Percentiles rank a stretch among this genome's conserved stretches.
phyloP scores from a whole-genome alignment of 192 early-diverging fungal species.

The Funneliformis mosseae region DNA sequence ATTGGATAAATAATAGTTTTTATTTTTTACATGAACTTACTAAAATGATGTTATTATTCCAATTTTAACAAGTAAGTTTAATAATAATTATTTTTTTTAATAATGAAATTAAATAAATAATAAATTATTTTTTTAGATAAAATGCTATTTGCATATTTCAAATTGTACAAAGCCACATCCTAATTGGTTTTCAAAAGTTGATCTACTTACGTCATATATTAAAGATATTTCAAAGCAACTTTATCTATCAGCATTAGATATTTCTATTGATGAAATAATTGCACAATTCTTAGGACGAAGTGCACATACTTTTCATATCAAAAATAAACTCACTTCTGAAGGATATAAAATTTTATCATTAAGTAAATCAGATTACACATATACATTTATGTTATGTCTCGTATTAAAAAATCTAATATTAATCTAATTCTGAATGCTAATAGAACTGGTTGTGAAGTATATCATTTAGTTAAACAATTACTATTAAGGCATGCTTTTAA shows the following conservation, averaged over 20 bases:
- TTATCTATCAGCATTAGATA: slow-evolving; percentile 31
- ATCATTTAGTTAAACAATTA: slow-evolving; percentile 32
- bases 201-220: slow-evolving; percentile 33
- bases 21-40: no score
- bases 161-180: not conserved
- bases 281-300: slow-evolving; percentile 37
- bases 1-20: no score
- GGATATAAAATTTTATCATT: no score
- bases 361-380: slow-evolving; percentile 40
- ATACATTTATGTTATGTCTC: slow-evolving; percentile 32
- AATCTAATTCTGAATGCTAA: not conserved
- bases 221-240: slow-evolving; percentile 9
- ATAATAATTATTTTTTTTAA: no score
- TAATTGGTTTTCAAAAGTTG: slow-evolving; percentile 27
- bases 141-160: no score
- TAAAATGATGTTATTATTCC: no score
- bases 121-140: no score
- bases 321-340: no score
- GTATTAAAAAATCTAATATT: slow-evolving; percentile 19
- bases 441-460: slow-evolving; percentile 20
- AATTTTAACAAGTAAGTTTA: no score
- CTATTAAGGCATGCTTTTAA: slow-evolving; percentile 30
- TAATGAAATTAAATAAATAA: no score
- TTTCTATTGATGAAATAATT: no score
- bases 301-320: slow-evolving; percentile 30